Conservation (phyloP, 305 asterid genomes). For the Rubia tinctorum region DNA sequence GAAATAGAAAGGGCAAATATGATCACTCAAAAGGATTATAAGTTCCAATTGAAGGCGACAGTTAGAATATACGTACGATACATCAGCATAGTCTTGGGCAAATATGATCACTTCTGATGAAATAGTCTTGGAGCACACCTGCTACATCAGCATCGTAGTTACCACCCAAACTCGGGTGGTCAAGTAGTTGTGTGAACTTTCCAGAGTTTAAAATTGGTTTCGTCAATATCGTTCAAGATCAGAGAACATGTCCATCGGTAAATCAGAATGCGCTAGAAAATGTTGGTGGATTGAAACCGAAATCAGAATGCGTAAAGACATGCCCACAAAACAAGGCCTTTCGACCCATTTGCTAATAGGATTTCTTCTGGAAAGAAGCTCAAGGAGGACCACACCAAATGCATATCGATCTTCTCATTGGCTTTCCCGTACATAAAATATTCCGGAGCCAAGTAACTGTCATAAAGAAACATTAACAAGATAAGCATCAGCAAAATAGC, state of each 20-base stretch:
- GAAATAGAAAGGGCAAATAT: not conserved
- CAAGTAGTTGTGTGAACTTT: slow-evolving; percentile 55
- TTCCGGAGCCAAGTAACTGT: slow-evolving; percentile 96
- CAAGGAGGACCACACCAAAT: slow-evolving; percentile 92
- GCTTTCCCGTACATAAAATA: slow-evolving; percentile 98
- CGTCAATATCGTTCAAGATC: slow-evolving; percentile 38
- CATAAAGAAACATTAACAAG: slow-evolving; percentile 5
- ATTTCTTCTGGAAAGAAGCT: slow-evolving; percentile 90
- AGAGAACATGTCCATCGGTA: not conserved
- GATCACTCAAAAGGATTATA: not conserved
- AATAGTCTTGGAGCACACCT: slow-evolving; percentile 92
- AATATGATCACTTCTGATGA: slow-evolving; percentile 69
- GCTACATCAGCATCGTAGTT: slow-evolving; percentile 54
- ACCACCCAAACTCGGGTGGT: slow-evolving; percentile 63
- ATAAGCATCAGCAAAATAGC: slow-evolving; percentile 7
- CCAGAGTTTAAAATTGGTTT: slow-evolving; percentile 67
- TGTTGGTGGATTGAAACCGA: no score
- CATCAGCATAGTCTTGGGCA: slow-evolving; percentile 82
- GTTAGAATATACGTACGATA: slow-evolving; percentile 47
- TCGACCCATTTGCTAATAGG: slow-evolving; percentile 94
- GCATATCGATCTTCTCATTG: slow-evolving; percentile 89
- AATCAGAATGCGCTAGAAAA: not conserved
- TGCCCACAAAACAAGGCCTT: slow-evolving; percentile 99
- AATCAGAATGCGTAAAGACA: slow-evolving; percentile 24
- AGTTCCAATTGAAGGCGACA: not conserved